Conservation (phyloP, 148 eudicot genomes). For the Limonium bicolor region DNA sequence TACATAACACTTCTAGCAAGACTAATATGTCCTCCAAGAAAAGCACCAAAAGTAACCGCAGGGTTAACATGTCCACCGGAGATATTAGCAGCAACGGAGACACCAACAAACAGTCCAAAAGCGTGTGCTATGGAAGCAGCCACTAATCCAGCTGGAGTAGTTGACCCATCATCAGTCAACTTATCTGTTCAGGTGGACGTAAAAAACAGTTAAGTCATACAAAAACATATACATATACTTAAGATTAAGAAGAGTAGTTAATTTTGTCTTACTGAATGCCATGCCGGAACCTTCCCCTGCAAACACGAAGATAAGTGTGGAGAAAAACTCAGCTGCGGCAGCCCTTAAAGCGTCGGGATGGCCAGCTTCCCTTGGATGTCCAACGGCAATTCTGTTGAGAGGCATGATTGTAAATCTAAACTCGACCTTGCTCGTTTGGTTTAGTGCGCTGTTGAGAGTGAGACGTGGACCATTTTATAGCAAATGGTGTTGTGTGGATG, state of each 20-base stretch:
- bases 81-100: conserved; percentile 36
- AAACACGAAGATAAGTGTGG: conserved; percentile 66
- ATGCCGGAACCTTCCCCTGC: conserved; percentile 82
- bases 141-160: conserved; percentile 39
- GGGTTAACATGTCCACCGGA: conserved; percentile 60
- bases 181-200: no score
- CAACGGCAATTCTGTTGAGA: conserved; percentile 33
- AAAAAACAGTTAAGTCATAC: no score
- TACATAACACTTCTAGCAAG: conserved; percentile 32
- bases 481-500: no score
- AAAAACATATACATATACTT: no score
- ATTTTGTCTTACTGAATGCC: conserved; percentile 52
- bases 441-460: no score
- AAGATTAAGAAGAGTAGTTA: no score
- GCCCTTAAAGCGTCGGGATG: conserved; percentile 54
- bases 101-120: conserved; percentile 40
- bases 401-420: no score
- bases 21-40: conserved; percentile 36
- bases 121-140: conserved; percentile 36
- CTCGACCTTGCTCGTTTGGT: no score
- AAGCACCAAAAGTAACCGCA: conserved; percentile 45
- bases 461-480: no score
- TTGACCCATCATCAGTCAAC: conserved; percentile 20
- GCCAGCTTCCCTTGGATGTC: conserved; percentile 29
- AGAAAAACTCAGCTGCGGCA: conserved; percentile 70